Conservation (phyloP, 140 eudicot genomes). For the Bidens hawaiensis region DNA sequence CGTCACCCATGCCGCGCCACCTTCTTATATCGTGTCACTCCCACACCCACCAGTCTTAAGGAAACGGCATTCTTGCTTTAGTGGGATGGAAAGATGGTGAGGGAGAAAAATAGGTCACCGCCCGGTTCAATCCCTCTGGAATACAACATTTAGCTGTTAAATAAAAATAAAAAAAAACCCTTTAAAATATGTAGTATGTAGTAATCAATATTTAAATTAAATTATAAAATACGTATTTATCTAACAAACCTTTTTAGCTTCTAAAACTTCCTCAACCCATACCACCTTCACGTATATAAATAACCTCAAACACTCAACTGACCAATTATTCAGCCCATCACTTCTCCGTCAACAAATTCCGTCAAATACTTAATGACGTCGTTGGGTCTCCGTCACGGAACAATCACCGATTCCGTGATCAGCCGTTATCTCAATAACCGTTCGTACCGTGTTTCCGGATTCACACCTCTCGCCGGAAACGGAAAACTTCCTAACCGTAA, state of each 20-base stretch:
- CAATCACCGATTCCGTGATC: conserved; percentile 12
- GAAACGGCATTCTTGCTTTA: no score
- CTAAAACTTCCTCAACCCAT: conserved; percentile 1
- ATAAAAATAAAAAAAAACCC: no score
- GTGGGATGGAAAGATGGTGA: no score
- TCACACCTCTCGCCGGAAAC: background rate
- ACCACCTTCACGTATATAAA: background rate
- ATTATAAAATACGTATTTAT: no score
- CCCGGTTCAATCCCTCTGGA: no score
- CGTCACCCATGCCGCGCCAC: no score
- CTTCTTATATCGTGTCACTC: no score
- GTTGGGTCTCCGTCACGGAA: conserved; percentile 15
- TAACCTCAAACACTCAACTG: background rate
- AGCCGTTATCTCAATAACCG: background rate
- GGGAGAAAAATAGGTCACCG: no score
- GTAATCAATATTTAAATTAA: no score
- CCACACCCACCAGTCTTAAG: no score
- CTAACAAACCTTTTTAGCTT: background rate
- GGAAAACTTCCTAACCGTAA: background rate
- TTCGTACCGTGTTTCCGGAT: conserved; percentile 13
- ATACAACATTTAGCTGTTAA: no score
- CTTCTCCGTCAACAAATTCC: background rate
- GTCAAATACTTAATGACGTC: conserved; percentile 7
- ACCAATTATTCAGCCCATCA: conserved; percentile 11
- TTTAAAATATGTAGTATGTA: no score